Base-by-base conservation (phyloP, 257 asterid species). In the Ajuga chamaepitys region DNA sequence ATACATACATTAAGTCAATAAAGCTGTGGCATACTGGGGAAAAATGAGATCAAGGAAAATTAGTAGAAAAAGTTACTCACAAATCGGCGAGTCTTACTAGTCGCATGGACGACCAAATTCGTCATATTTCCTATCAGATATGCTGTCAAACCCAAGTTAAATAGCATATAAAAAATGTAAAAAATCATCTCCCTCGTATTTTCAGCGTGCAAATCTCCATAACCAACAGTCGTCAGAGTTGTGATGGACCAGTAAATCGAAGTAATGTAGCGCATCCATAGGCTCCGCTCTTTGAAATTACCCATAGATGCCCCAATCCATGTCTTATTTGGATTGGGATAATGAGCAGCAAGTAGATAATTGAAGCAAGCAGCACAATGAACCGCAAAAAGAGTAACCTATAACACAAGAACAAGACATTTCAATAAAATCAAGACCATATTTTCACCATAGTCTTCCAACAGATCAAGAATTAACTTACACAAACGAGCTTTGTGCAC, bases 41-140 rank as follows among this genome's bases (percentile, higher is more conserved):
- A 41, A 35, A 40, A 21, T 35, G 21, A 41, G 21, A 14, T 4
- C 22, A 3, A 63, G 46, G 46, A 54, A n/a, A 40, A 51, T 30
- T 6, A 26, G 14, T 14, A 68, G 35, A 14, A 75, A 18, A 44
- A 22, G 42, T 45, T 48, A 84, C 96, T 85, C 69, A 93, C 97
- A 65, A 90, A 94, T 64, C 82, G 83, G 25, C 96, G 82, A 35
- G 97, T 94, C 69, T 83, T 83, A 55, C 99, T 86, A 64, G 96
- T 94, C 55, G 88, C 95, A 32, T 94, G 95, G 50, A 94, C 97
- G 16, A 94, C 96, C 80, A 94, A 77, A 74, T 90, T 90, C 26
- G 99, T 94, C 99, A 94, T 90, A 74, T 94, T 94, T 67, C 99
- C 99, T 14, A 94, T 90, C 75, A 94, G 76, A 61, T 94, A 94